Evolutionary conservation across 2,329 filamentous ascomycete genomes (phyloP).

Genomic region (Pseudocercospora musae): DNA sequence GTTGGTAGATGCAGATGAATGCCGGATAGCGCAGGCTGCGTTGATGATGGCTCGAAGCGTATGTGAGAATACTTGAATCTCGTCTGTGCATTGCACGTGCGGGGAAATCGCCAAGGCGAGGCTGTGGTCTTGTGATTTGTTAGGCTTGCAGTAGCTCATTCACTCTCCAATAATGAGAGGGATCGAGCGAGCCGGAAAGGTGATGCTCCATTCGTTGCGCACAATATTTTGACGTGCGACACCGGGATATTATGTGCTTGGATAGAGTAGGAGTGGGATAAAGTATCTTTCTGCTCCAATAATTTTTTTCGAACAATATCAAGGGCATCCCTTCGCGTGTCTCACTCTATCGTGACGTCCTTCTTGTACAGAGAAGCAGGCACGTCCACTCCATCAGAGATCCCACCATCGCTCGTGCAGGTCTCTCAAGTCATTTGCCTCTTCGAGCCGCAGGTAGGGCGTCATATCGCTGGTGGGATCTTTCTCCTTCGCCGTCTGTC

Average conservation of each 20-base stretch:
- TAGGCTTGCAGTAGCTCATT: not conserved
- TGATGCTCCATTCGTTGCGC: not conserved
- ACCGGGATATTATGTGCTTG: not conserved
- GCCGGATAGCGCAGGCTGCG: not conserved
- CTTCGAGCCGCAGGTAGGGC: conserved; percentile 57
- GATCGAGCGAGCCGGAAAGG: not conserved
- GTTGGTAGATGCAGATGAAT: not conserved
- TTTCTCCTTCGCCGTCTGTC: conserved; percentile 59
- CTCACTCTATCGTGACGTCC: conserved; percentile 16
- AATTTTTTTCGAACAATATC: no score
- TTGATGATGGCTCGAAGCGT: not conserved
- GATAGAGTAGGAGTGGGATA: not conserved
- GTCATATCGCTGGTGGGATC: conserved; percentile 59
- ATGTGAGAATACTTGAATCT: not conserved
- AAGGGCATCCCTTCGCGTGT: conserved; percentile 3
- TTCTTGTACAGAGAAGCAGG: not conserved
- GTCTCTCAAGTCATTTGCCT: conserved; percentile 57
- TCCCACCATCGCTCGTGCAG: conserved; percentile 65
- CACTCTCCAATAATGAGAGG: no score
- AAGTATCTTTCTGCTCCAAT: no score
- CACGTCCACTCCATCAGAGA: conserved; percentile 9
- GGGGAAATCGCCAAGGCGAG: not conserved
- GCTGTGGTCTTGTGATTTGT: not conserved
- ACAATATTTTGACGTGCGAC: not conserved
- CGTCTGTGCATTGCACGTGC: not conserved